Evolutionary conservation across 768 basidiomycete genomes (phyloP), one percentile per base, ranked within the genome.

Genomic region (Suillus weaverae): DNA sequence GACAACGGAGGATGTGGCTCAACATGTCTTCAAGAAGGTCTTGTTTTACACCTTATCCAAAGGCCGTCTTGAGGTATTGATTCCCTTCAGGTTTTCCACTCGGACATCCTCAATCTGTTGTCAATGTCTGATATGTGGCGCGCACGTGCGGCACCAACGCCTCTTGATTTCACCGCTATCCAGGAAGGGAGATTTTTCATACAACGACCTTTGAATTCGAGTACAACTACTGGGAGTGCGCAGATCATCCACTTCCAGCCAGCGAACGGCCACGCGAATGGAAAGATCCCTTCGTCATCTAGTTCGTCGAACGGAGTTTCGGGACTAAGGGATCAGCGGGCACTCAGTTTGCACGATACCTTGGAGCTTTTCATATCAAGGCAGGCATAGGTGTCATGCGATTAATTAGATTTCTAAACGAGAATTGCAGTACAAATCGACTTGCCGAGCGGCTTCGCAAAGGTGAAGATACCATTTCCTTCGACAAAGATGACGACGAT

Each of bases 41-140:
- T 3, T 53, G 16, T 63, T 33, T 44, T 9, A 30, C 54, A n/a
- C 44, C 55, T 13, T 20, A 8, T 61, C 8, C 36, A 33, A 35
- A 33, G 20, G 8, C 14, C n/a, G 20, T 16, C 4, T 44, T 54
- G 18, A 63, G 41, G n/a, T 64, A 22, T 20, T 63, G 26, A 59
- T 32, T 32, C 6, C 41, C 61, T 13, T 9, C 71, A 97, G 95
- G 92, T 97, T 20, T 99, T 96, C 81, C 83, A 88, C 62, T 75
- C 84, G 2, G 97, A 99, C 70, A 94, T 99, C 69, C 83, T 85
- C 60, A 94, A 97, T 63, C 83, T 99, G 0, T 81, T 99, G 36
- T 86, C 85, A 20, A 99, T 99, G 97, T 78, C 86, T 16, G 97
- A 99, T 70, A 98, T 99, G 95, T 99, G 97, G 97, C 89, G 89